A percentile compares a stretch with the other conserved stretches of the same genome.
Conservation (phyloP, 768 basidiomycete genomes). For the Cystobasidium ongulense region DNA sequence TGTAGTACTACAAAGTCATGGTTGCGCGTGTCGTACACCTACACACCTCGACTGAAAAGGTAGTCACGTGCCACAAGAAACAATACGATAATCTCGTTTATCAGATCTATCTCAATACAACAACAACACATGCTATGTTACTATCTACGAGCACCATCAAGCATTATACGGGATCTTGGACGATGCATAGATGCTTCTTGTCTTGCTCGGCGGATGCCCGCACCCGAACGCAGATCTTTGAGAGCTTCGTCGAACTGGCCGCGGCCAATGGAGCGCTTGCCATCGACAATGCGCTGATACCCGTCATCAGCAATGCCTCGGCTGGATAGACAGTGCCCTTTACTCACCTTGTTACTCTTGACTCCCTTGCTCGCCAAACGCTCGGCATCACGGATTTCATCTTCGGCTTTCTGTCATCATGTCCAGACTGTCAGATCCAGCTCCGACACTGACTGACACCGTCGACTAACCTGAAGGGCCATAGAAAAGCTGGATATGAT, state of each 20-base stretch:
- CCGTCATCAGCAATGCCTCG: not conserved
- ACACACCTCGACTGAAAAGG: too few species aligned
- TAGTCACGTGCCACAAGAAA: too few species aligned
- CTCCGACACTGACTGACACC: too few species aligned
- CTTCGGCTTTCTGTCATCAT: slow-evolving; percentile 28
- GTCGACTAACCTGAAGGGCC: slow-evolving; percentile 55
- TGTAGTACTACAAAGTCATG: too few species aligned
- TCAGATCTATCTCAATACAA: too few species aligned
- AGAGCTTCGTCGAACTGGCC: slow-evolving; percentile 80
- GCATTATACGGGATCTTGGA: slow-evolving; percentile 69
- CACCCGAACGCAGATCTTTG: slow-evolving; percentile 64
- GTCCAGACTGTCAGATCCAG: not conserved
- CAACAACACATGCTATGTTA: not conserved
- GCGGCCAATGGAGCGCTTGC: slow-evolving; percentile 56
- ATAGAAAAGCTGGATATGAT: slow-evolving; percentile 66
- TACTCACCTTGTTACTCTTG: slow-evolving; percentile 4
- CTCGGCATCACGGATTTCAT: slow-evolving; percentile 34
- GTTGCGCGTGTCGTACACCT: too few species aligned
- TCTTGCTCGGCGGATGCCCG: slow-evolving; percentile 46
- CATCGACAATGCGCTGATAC: slow-evolving; percentile 33
- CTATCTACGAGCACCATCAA: slow-evolving; percentile 52
- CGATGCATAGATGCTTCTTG: slow-evolving; percentile 49
- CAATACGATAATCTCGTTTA: too few species aligned
- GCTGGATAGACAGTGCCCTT: not conserved
- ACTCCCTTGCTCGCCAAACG: slow-evolving; percentile 1